Percentiles rank a stretch among this genome's conserved stretches.
Evolutionary conservation across 2,329 filamentous ascomycete species (phyloP).

Genomic region (Hymenoscyphus fraxineus): DNA sequence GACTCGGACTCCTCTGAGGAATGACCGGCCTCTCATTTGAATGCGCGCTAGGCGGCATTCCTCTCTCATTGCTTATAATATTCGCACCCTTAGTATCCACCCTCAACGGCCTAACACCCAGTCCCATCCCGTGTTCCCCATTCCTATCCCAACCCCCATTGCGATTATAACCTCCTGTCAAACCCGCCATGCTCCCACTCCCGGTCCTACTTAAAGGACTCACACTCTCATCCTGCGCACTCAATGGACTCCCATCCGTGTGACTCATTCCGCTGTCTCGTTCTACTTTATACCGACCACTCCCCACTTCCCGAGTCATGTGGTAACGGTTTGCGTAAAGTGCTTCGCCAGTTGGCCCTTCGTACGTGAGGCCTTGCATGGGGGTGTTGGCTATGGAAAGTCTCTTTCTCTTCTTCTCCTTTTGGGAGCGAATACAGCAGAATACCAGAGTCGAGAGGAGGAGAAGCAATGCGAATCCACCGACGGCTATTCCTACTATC

Average conservation of each 20-base stretch:
- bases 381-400: background rate
- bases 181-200: no score
- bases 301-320: background rate
- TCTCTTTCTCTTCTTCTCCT: background rate
- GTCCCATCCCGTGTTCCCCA: background rate
- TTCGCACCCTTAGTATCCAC: background rate
- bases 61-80: background rate
- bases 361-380: background rate
- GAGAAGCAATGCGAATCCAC: background rate
- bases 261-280: background rate
- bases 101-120: background rate
- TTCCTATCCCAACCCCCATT: background rate
- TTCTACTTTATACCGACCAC: background rate
- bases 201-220: no score
- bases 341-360: background rate
- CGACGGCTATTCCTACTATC: slow-evolving; percentile 1
- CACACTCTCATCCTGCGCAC: no score
- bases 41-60: background rate
- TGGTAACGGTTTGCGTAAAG: background rate
- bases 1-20: slow-evolving; percentile 5
- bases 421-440: background rate
- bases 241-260: background rate
- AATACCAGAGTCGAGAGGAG: background rate
- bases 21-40: background rate
- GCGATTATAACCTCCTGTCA: no score